Conservation (phyloP, 1,284 basidiomycete genomes). For the Ganoderma lingzhi region DNA sequence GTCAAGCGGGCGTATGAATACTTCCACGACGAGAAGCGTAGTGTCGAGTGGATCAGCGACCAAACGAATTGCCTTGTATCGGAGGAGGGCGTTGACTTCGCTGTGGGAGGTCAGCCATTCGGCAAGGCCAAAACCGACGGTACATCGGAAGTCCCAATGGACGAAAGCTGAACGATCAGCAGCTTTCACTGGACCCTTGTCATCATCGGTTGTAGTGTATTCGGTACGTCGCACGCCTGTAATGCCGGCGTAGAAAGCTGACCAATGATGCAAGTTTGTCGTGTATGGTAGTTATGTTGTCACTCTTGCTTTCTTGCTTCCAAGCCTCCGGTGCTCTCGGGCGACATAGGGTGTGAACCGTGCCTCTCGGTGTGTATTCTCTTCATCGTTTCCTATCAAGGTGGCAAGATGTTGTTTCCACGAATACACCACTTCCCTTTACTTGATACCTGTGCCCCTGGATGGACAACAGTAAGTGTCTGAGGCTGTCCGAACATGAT, state of each 20-base stretch:
- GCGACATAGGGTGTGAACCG: not conserved
- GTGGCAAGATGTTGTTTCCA: slow-evolving; percentile 13
- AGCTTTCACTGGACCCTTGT: not conserved
- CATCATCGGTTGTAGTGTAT: slow-evolving; percentile 27
- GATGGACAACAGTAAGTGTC: not conserved
- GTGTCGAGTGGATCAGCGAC: slow-evolving; percentile 93
- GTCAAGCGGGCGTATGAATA: slow-evolving; percentile 86
- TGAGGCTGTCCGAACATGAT: not conserved
- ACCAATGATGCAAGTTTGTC: slow-evolving; percentile 9
- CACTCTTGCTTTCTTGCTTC: slow-evolving; percentile 17
- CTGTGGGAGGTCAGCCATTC: slow-evolving; percentile 37
- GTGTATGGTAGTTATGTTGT: slow-evolving; percentile 19
- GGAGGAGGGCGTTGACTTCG: slow-evolving; percentile 59
- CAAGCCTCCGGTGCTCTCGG: slow-evolving; percentile 10
- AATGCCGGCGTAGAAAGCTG: slow-evolving; percentile 10
- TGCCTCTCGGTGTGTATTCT: slow-evolving; percentile 14
- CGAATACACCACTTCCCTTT: not conserved
- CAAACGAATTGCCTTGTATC: slow-evolving; percentile 79
- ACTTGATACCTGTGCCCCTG: not conserved
- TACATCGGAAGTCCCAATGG: slow-evolving; percentile 40
- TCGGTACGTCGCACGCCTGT: slow-evolving; percentile 25
- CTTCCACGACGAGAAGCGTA: slow-evolving; percentile 96
- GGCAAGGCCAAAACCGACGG: slow-evolving; percentile 7
- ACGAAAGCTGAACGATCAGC: slow-evolving; percentile 38
- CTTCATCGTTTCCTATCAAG: slow-evolving; percentile 21